phyloP scores from a whole-genome alignment of 306 rosid species.

The Biancaea sappan region DNA sequence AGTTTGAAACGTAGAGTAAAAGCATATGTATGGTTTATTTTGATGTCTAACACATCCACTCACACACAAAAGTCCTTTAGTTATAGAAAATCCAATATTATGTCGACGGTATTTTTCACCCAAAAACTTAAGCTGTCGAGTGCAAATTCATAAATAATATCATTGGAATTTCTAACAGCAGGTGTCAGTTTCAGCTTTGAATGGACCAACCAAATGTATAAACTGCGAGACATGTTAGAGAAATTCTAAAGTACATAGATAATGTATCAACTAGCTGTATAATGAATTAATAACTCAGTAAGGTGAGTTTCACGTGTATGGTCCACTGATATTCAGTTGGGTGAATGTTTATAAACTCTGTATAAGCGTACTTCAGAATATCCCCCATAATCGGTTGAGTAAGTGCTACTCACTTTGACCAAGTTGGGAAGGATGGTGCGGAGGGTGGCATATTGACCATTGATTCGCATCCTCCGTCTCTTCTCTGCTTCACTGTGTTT shows the following conservation, averaged over 20 bases:
- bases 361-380: background rate
- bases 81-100: background rate
- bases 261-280: too few relatives aligned
- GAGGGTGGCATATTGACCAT: constrained; percentile 63
- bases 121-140: background rate
- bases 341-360: background rate
- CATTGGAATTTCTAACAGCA: background rate
- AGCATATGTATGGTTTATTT: background rate
- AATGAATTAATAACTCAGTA: too few relatives aligned
- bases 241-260: background rate
- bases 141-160: background rate
- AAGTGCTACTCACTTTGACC: constrained; percentile 51
- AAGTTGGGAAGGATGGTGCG: constrained; percentile 57
- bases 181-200: background rate
- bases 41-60: background rate
- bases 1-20: background rate
- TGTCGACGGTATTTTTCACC: background rate
- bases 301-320: background rate
- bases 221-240: background rate
- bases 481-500: constrained; percentile 77
- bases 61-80: background rate
- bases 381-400: background rate
- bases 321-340: background rate
- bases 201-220: background rate
- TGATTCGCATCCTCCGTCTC: constrained; percentile 76